These are phyloP conservation scores for Elongisporangium senticosum DNA, from an alignment of 352 stramenopile genomes.

Conservation along the genomic window DNA sequence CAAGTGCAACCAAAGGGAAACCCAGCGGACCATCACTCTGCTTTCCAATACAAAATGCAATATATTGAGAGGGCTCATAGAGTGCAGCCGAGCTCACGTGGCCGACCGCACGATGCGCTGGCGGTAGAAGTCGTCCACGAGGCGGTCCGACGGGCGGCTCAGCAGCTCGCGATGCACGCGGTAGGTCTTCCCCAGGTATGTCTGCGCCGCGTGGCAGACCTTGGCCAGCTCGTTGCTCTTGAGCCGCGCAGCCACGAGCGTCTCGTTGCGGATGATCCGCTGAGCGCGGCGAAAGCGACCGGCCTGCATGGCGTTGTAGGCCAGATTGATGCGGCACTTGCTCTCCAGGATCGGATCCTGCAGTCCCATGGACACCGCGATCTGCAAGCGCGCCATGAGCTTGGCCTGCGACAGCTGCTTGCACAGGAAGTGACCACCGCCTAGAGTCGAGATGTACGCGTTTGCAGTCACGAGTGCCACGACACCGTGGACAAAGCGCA, in stretches of 20 bases:
- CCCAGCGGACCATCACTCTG: background rate
- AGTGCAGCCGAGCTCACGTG: slow-evolving; percentile 22
- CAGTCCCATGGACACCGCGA: slow-evolving; percentile 66
- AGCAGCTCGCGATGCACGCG: slow-evolving; percentile 51
- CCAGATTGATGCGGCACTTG: slow-evolving; percentile 79
- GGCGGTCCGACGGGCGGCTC: slow-evolving; percentile 11
- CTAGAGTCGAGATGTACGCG: slow-evolving; percentile 80
- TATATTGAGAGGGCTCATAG: background rate
- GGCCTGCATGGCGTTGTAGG: slow-evolving; percentile 72
- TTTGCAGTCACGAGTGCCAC: slow-evolving; percentile 77
- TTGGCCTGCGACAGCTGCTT: slow-evolving; percentile 66
- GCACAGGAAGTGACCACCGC: slow-evolving; percentile 76
- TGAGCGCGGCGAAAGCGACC: slow-evolving; percentile 55
- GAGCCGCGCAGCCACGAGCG: slow-evolving; percentile 35
- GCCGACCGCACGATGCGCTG: slow-evolving; percentile 63
- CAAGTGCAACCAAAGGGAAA: background rate
- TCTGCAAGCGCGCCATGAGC: slow-evolving; percentile 72
- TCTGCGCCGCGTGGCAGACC: slow-evolving; percentile 49
- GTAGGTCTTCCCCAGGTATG: slow-evolving; percentile 69
- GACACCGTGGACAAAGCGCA: slow-evolving; percentile 60
- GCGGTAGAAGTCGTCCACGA: slow-evolving; percentile 79
- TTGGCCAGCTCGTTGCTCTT: slow-evolving; percentile 49
- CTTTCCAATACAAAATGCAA: background rate
- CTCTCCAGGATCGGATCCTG: slow-evolving; percentile 71
- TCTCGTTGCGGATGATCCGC: slow-evolving; percentile 44